phyloP scores from a whole-genome alignment of 768 basidiomycete genomes.

The Termitomyces sp. region DNA sequence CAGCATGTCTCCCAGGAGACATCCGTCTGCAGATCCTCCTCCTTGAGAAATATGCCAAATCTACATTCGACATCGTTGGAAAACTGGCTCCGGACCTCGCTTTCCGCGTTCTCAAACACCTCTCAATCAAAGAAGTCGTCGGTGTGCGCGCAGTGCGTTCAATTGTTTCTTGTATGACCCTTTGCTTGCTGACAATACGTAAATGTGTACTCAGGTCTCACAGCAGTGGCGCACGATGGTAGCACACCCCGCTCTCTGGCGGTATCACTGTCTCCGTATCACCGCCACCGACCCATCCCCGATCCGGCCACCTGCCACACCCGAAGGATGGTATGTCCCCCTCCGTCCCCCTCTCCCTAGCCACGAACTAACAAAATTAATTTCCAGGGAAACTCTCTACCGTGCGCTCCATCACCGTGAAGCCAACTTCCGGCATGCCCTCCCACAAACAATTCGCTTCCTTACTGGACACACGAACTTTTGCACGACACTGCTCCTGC shows the following conservation, averaged over 20 bases:
- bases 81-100: conserved; percentile 62
- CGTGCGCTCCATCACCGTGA: conserved; percentile 81
- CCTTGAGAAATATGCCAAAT: conserved; percentile 77
- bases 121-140: conserved; percentile 57
- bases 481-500: conserved; percentile 74
- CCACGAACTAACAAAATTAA: background rate
- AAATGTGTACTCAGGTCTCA: conserved; percentile 30
- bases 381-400: conserved; percentile 56
- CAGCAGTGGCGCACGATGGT: conserved; percentile 39
- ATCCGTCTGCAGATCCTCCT: conserved; percentile 79
- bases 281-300: conserved; percentile 70
- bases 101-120: conserved; percentile 51
- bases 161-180: conserved; percentile 22
- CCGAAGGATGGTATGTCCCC: conserved; percentile 64
- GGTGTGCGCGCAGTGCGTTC: conserved; percentile 46
- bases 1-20: conserved; percentile 80
- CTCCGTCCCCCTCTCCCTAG: background rate
- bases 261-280: conserved; percentile 66
- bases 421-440: conserved; percentile 70
- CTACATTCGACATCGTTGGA: conserved; percentile 80
- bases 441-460: conserved; percentile 75
- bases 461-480: conserved; percentile 83
- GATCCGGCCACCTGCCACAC: conserved; percentile 52
- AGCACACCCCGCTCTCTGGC: conserved; percentile 71
- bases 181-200: conserved; percentile 31